Evolutionary conservation across 306 rosid genomes (phyloP), one percentile per base, ranked within the genome.

Genomic region (Malus asiatica): DNA sequence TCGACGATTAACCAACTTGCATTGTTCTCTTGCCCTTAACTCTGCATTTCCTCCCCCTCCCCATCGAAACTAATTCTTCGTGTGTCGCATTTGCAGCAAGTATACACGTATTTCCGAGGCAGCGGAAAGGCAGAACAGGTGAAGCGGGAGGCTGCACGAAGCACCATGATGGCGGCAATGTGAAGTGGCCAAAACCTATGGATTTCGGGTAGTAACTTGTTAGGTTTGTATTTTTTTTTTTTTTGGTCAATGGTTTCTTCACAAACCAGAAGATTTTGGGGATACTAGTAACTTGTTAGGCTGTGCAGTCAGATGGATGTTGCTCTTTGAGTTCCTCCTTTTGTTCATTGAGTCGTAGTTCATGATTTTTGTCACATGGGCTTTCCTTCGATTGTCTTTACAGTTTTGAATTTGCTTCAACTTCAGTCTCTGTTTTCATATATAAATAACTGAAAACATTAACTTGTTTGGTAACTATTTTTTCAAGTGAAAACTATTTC

Each of bases 81-180:
- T 77, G 71, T 53, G 57, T 79, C 25, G 53, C 12, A 67, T 71
- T 80, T 83, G 87, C 96, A 95, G 97, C 93, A 90, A 95, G 99
- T 95, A 76, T 90, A 88, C 83, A 82, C 85, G 90, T 95, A 95
- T 77, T 95, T 95, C 89, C 95, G 98, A 35, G 96, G 97, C 79
- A 95, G 97, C 40, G 99, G 99, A 73, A 92, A 92, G 88, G 90
- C 91, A 74, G 83, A 82, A 55, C 86, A 79, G 57, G 68, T 87
- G 86, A 92, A 83, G 84, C 96, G 87, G 15, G 86, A 87, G n/a
- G 97, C 99, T 44, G 87, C 97, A 25, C 88, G 92, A 86, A 84
- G 88, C 44, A 85, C 98, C 65, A 77, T 94, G 97, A 91, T 83
- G 97, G 90, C 96, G 48, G 96, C 97, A 48, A 83, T 95, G 63